Percentiles rank a stretch among this genome's conserved stretches.
Evolutionary conservation across 2,329 filamentous ascomycete genomes (phyloP).

Genomic region (Lasiodiplodia sp.): DNA sequence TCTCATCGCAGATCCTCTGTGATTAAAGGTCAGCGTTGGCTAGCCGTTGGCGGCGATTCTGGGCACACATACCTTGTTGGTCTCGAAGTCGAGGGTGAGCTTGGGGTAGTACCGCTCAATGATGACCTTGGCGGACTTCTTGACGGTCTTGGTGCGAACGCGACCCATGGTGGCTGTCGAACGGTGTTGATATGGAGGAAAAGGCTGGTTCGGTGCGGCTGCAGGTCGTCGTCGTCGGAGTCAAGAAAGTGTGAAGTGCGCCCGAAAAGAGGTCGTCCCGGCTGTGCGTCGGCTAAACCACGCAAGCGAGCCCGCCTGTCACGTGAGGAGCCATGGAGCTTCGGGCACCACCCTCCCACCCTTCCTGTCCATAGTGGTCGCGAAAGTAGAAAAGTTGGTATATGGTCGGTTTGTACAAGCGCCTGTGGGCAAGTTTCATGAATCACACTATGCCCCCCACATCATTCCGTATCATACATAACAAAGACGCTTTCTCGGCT

Average conservation of each 20-base stretch:
- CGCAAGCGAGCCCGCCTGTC: constrained; percentile 16
- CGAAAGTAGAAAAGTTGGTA: neutral
- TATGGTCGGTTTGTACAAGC: neutral
- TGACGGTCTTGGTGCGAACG: constrained; percentile 71
- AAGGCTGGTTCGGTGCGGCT: constrained; percentile 27
- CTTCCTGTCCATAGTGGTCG: neutral
- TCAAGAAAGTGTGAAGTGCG: neutral
- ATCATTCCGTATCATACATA: constrained; percentile 6
- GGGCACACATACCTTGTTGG: constrained; percentile 75
- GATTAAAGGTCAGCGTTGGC: neutral
- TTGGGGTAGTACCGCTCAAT: constrained; percentile 87
- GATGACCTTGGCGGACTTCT: constrained; percentile 97
- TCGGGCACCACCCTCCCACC: neutral
- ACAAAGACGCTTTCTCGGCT: neutral
- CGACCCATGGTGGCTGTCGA: constrained; percentile 60
- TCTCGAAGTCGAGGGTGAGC: constrained; percentile 99
- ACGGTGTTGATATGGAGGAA: constrained; percentile 8
- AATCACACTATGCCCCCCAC: neutral
- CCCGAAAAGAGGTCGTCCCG: constrained; percentile 19
- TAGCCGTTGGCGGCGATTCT: too few relatives aligned
- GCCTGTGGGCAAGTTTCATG: too few relatives aligned
- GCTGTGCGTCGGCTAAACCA: constrained; percentile 27
- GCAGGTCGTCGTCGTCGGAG: constrained; percentile 30
- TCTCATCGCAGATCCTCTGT: constrained; percentile 93
- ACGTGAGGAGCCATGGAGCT: neutral